Percentiles rank a stretch among this genome's conserved stretches.
Evolutionary conservation across 345 rosid species (phyloP).

Genomic region (Reutealis trisperma): DNA sequence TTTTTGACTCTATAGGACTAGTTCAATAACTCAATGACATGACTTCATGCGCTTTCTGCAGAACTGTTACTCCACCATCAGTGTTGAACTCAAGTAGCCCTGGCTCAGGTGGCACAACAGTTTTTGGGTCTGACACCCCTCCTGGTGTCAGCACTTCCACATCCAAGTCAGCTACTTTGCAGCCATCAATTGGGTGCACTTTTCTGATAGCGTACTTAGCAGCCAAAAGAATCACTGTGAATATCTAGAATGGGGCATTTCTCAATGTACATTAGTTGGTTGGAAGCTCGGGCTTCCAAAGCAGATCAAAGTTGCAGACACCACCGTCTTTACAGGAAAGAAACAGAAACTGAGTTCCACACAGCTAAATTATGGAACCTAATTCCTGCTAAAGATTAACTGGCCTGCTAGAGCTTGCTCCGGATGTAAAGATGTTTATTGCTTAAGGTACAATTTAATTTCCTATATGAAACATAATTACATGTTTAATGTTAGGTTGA

Average conservation of each 20-base stretch:
- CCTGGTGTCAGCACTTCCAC: conserved; percentile 35
- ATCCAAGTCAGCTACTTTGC: conserved; percentile 36
- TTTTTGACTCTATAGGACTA: not conserved
- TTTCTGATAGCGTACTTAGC: conserved; percentile 33
- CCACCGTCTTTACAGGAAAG: not conserved
- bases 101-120: conserved; percentile 23
- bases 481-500: conserved; percentile 14
- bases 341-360: conserved; percentile 18
- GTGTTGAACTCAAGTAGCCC: conserved; percentile 54
- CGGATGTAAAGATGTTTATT: conserved; percentile 26
- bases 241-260: conserved; percentile 23
- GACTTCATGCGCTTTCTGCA: conserved; percentile 8
- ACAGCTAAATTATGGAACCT: not conserved
- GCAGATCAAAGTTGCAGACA: conserved; percentile 13
- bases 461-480: conserved; percentile 11
- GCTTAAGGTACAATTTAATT: conserved; percentile 15
- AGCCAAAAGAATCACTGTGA: conserved; percentile 24
- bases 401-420: conserved; percentile 14
- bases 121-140: conserved; percentile 43
- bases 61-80: conserved; percentile 44
- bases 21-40: not conserved
- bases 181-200: conserved; percentile 25
- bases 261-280: conserved; percentile 22
- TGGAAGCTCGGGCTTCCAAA: conserved; percentile 18
- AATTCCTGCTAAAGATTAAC: conserved; percentile 7